Evolutionary conservation across 768 basidiomycete genomes (phyloP), one percentile per base, ranked within the genome.

Genomic region (Amanita brunnescens): DNA sequence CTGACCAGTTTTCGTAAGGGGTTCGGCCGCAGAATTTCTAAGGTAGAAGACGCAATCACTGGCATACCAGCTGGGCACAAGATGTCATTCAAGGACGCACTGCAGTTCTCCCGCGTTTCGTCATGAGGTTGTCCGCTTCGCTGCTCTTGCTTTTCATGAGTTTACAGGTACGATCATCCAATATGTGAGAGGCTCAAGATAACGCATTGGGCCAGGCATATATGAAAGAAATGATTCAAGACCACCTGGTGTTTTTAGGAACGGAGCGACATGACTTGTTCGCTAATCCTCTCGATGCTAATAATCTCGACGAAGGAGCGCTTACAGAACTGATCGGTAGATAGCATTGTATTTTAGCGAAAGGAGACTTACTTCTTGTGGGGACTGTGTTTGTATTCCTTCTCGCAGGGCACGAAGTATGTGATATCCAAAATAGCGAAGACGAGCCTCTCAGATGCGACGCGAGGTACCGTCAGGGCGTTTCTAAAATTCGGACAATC

Each of bases 361-460:
- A 6, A 26, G 6, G 23, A 37, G 26, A 32, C 53, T 21, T 30
- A 10, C 50, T 24, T 26, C 35, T 33, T 23, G 9, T 42, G 39
- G 73, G 70, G 16, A 76, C 75, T 58, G 67, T 74, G n/a, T 76
- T 71, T 48, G 70, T 75, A 16, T 76, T 74, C 53, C 57, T 83
- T n/a, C 60, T 85, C 18, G 83, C 82, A 20, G 81, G 81, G 7
- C 78, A 81, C 52, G 81, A 81, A 67, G 78, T 78, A 51, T 13
- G 58, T 53, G 20, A 35, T 23, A 34, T 37, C 1, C 5, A 18
- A 6, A 2, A 13, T 10, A 12, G 1, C 14, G 18, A 13, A 41
- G n/a, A 39, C n/a, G n/a, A n/a, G 23, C 21, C 29, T 16, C 23
- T 12, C 5, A n/a, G 16, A 21, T 46, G 16, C 16, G 20, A 13